Evolutionary conservation across 2,329 filamentous ascomycete species (phyloP), one percentile per base, ranked within the genome.

Genomic region (Sphaceloma murrayae): DNA sequence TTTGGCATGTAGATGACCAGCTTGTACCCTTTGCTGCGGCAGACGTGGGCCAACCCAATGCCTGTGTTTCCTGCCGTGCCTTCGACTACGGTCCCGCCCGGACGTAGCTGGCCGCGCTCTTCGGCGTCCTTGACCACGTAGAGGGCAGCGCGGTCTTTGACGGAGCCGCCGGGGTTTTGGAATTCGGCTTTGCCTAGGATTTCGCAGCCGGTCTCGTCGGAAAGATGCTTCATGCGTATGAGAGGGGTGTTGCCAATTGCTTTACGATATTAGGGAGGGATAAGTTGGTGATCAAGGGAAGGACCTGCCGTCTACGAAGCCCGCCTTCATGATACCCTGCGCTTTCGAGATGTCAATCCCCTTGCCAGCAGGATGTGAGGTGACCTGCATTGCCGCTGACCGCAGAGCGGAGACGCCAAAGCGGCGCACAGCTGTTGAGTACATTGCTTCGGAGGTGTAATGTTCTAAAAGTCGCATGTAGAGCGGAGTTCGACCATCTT

Each of bases 1-100:
- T 98, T 84, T 56, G 91, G 91, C 91, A 98, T 96, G 77, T 96
- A 98, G 62, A 98, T 98, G 60, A 96, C 88, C 40, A 94, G 79
- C 62, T 82, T 82, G 74, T 98, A 96, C 30, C 89, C 91, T 56
- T 82, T 82, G 27, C 82, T 85, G 49, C 89, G 78, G 68, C 91
- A 96, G 46, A 98, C 91, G 67, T 96, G 91, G 14, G 91, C 91
- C 32, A 98, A 82, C 1, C 91, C 91, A 63, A 98, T 98, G 52
- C 91, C 91, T 21, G 91, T 98, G 72, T 96, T 98, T 43, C 91
- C 91, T 1, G 91, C 91, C 4, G 91, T 98, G 50, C 91, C 91
- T 67, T 98, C 91, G 47, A 98, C 83, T 9, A 98, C 88, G 14
- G 91, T 96, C 49, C 91, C 91, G 44, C 89, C 89, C 1, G 88